These are phyloP conservation scores for Trichomonas vaginalis DNA, from an alignment of 208 protist species.

Conservation along the genomic window DNA sequence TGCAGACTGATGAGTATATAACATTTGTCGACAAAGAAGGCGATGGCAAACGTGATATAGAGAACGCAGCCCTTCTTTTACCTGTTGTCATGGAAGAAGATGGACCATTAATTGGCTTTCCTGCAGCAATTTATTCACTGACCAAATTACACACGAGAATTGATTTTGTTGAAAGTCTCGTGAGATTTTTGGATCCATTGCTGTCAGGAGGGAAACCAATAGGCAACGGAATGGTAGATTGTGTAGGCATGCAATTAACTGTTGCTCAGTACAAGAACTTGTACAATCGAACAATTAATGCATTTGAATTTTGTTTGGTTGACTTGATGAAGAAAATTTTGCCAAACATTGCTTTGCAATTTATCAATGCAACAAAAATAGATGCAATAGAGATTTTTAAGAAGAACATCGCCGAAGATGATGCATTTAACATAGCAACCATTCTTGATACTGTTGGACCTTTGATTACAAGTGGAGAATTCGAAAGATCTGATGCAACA, in stretches of 20 bases:
- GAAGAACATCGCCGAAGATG: neutral
- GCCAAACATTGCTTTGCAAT: neutral
- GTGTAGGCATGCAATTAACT: neutral
- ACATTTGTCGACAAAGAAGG: neutral
- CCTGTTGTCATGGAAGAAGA: slow-evolving; percentile 15
- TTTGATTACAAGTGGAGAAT: neutral
- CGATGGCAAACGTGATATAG: neutral
- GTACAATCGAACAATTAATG: neutral
- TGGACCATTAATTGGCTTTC: neutral
- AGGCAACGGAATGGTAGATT: neutral
- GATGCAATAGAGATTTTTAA: neutral
- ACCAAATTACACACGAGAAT: neutral
- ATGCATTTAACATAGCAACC: neutral
- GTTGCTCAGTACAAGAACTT: neutral
- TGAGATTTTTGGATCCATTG: slow-evolving; percentile 1
- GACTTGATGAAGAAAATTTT: neutral
- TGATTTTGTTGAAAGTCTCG: neutral
- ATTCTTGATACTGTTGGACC: neutral
- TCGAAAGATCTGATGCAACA: neutral
- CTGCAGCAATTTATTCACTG: neutral
- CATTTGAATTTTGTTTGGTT: neutral
- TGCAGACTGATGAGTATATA: neutral
- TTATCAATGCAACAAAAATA: neutral
- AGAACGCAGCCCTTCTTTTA: neutral
- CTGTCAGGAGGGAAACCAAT: neutral